Evolutionary conservation across 805 yeast species (phyloP).

Genomic region (Candida ovalis): DNA sequence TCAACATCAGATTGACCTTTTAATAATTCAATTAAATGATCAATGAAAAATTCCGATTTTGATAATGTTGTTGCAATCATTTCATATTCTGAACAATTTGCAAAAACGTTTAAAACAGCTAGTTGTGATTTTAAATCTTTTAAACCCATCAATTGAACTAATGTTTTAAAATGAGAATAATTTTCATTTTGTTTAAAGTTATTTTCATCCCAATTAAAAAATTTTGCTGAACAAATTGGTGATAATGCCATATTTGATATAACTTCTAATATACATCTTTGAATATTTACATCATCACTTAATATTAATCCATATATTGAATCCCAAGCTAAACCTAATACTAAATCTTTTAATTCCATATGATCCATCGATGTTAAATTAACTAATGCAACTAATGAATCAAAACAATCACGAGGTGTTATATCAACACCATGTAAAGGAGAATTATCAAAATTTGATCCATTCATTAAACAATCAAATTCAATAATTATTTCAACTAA

Average conservation of each 20-base stretch:
- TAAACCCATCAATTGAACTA: slow-evolving; percentile 38
- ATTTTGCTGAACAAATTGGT: slow-evolving; percentile 43
- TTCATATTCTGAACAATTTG: slow-evolving; percentile 27
- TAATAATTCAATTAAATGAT: slow-evolving; percentile 13
- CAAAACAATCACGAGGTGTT: slow-evolving; percentile 36
- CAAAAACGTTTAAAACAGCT: slow-evolving; percentile 30
- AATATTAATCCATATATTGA: slow-evolving; percentile 32
- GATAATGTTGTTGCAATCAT: slow-evolving; percentile 20
- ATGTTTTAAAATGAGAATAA: slow-evolving; percentile 36
- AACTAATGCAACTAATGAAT: slow-evolving; percentile 45
- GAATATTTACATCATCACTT: slow-evolving; percentile 39
- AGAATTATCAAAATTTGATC: slow-evolving; percentile 12
- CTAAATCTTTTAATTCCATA: slow-evolving; percentile 31
- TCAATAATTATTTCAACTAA: slow-evolving; percentile 44
- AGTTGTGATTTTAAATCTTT: slow-evolving; percentile 38
- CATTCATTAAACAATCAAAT: slow-evolving; percentile 27
- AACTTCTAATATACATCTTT: slow-evolving; percentile 45
- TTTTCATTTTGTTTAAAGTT: slow-evolving; percentile 21
- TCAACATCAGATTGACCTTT: slow-evolving; percentile 15
- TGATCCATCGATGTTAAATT: slow-evolving; percentile 42
- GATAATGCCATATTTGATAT: slow-evolving; percentile 40
- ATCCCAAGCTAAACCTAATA: slow-evolving; percentile 34
- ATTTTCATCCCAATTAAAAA: slow-evolving; percentile 50
- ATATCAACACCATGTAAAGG: slow-evolving; percentile 24
- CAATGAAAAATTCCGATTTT: slow-evolving; percentile 18